These are phyloP conservation scores for Microcera coccophila DNA, from an alignment of 2,329 filamentous ascomycete species.

Conservation along the genomic window DNA sequence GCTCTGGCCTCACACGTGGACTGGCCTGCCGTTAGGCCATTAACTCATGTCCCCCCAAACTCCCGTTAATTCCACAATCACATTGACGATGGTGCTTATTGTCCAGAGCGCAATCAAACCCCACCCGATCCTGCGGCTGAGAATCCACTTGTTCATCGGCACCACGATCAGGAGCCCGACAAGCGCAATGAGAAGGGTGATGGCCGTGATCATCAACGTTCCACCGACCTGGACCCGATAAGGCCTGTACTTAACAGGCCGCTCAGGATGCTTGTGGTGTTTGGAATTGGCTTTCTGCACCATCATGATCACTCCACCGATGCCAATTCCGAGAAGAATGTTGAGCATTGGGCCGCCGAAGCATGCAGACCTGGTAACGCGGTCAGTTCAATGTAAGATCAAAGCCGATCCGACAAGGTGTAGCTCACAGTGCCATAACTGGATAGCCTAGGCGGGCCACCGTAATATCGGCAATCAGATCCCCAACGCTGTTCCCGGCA, in stretches of 20 bases:
- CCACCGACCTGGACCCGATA: constrained; percentile 82
- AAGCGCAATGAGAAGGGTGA: constrained; percentile 79
- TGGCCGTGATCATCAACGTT: constrained; percentile 78
- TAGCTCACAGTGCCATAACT: constrained; percentile 82
- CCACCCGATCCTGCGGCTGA: constrained; percentile 79
- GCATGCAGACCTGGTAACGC: constrained; percentile 71
- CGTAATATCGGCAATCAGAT: constrained; percentile 91
- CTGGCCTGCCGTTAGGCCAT: too few relatives aligned
- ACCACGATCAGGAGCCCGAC: constrained; percentile 74
- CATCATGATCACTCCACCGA: constrained; percentile 86
- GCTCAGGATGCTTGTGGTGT: constrained; percentile 63
- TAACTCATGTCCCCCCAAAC: constrained; percentile 41
- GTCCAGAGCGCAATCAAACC: constrained; percentile 76
- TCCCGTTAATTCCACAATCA: constrained; percentile 71
- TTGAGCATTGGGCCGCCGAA: constrained; percentile 99
- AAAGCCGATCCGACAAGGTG: too few relatives aligned
- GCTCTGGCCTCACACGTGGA: too few relatives aligned
- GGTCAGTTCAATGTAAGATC: too few relatives aligned
- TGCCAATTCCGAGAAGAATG: constrained; percentile 89
- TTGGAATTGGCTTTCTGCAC: constrained; percentile 63
- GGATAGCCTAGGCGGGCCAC: constrained; percentile 90
- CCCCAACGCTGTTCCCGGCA: constrained; percentile 90
- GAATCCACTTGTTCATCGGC: constrained; percentile 79
- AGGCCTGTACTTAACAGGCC: constrained; percentile 63
- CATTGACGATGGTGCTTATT: constrained; percentile 74